Evolutionary conservation across 1,284 basidiomycete species (phyloP), one percentile per base, ranked within the genome.

Genomic region (Apiotrichum akiyoshidainum): DNA sequence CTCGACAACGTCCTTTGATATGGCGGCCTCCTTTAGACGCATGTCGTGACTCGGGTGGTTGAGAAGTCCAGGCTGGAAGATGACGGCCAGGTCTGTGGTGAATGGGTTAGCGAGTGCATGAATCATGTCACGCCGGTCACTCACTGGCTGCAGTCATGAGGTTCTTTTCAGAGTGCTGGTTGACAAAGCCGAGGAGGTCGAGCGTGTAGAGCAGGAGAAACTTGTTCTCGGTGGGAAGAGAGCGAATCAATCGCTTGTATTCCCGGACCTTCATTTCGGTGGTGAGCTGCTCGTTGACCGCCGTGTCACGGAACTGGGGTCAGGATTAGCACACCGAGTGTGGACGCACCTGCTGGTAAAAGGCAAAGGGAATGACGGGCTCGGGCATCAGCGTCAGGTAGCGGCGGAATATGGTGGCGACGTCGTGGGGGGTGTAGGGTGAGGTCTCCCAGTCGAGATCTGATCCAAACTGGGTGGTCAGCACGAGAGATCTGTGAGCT

Each of bases 381-480:
- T 78, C 92, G 37, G 95, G 93, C 89, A 98, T 92, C 72, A 90
- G 89, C 8, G 94, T 98, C 60, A 99, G 85, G 78, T 93, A 99
- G 79, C 95, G 82, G 59, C 95, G 84, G 72, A 99, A 90, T 54
- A 99, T 92, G 68, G 90, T 95, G 19, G 95, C 95, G 51, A 96
- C 92, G 74, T 99, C 95, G 76, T 99, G 95, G 2, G 93, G 85
- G 37, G 89, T 96, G 78, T 88, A 98, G 21, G 83, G 83, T 67
- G 90, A 86, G 58, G 83, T 80, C 70, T 86, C 86, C 93, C 94
- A 98, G 68, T 95, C 89, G 37, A 99, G 81, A 58, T 87, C 85
- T 76, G 95, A 95, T 63, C 95, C 96, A 71, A 92, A 98, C 89
- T 93, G 68, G 63, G 64, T 49, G 14, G 21, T 46, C 35, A 40